A percentile compares a stretch with the other conserved stretches of the same genome.
These are phyloP conservation scores for Xylaria polymorpha DNA, from an alignment of 2,329 filamentous ascomycete genomes.

Conservation along the genomic window DNA sequence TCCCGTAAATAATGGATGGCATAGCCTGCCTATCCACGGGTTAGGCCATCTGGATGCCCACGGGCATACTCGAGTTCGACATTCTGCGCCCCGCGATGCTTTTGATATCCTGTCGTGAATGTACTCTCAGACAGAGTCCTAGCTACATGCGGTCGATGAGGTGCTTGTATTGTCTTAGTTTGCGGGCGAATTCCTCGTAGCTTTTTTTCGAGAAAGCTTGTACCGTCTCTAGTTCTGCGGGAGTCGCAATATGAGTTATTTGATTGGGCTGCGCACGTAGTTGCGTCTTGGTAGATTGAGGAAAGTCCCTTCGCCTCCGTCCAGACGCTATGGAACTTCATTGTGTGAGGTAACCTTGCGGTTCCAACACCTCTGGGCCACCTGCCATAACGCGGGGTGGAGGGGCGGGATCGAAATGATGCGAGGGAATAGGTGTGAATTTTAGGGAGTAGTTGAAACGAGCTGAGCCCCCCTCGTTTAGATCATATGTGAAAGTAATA, in stretches of 20 bases:
- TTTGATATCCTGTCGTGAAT: background rate
- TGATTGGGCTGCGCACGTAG: background rate
- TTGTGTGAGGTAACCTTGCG: too few relatives aligned
- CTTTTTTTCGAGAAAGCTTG: background rate
- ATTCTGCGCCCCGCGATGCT: constrained; percentile 20
- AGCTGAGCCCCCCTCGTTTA: constrained; percentile 13
- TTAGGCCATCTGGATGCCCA: background rate
- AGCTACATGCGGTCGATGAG: background rate
- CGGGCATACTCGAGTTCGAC: background rate
- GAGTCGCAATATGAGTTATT: background rate
- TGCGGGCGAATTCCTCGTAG: background rate
- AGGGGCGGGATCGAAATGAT: background rate
- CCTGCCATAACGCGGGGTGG: too few relatives aligned
- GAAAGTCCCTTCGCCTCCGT: background rate
- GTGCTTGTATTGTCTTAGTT: background rate
- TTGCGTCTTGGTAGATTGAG: background rate
- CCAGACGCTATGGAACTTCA: background rate
- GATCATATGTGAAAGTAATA: constrained; percentile 15
- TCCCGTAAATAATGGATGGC: constrained; percentile 5
- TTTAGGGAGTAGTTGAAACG: background rate
- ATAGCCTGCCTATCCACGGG: background rate
- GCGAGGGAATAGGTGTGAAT: background rate
- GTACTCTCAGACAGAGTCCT: background rate
- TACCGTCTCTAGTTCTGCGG: background rate
- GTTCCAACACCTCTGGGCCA: too few relatives aligned